Percentiles rank a stretch among this genome's conserved stretches.
Conservation (phyloP, 2,329 filamentous ascomycete species). For the Penicillium expansum region DNA sequence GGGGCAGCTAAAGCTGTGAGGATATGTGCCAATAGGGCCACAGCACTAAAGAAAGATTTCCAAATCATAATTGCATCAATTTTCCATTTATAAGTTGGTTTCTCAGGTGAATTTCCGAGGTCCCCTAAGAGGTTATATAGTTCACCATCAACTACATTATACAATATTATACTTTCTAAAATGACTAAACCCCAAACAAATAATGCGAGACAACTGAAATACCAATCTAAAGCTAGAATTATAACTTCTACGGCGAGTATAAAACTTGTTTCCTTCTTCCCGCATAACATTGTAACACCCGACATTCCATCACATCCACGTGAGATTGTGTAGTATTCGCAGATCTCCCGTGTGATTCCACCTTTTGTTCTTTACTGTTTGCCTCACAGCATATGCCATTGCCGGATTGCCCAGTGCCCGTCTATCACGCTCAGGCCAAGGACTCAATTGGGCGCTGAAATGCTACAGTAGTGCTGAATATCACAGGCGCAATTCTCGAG, state of each 20-base stretch:
- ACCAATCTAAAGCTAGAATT: not conserved
- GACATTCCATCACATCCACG: not conserved
- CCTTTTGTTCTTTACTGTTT: not conserved
- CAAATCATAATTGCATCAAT: not conserved
- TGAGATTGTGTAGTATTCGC: constrained; percentile 1
- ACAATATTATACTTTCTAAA: not conserved
- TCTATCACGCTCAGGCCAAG: not conserved
- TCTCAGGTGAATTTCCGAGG: not conserved
- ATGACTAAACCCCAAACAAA: not conserved
- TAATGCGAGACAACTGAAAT: not conserved
- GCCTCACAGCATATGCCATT: not conserved
- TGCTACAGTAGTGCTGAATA: constrained; percentile 2
- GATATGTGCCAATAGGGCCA: not conserved
- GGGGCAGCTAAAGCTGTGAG: not conserved
- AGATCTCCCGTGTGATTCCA: not conserved
- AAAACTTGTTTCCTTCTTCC: not conserved
- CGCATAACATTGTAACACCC: not conserved
- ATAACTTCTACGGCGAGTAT: not conserved
- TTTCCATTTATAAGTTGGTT: not conserved
- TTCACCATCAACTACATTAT: not conserved
- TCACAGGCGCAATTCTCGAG: not conserved
- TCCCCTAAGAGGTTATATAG: not conserved
- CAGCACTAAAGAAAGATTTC: not conserved
- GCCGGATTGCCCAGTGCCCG: not conserved
- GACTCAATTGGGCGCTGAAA: not conserved